Conservation (phyloP, 2,329 filamentous ascomycete species). For the Tothia fuscella region DNA sequence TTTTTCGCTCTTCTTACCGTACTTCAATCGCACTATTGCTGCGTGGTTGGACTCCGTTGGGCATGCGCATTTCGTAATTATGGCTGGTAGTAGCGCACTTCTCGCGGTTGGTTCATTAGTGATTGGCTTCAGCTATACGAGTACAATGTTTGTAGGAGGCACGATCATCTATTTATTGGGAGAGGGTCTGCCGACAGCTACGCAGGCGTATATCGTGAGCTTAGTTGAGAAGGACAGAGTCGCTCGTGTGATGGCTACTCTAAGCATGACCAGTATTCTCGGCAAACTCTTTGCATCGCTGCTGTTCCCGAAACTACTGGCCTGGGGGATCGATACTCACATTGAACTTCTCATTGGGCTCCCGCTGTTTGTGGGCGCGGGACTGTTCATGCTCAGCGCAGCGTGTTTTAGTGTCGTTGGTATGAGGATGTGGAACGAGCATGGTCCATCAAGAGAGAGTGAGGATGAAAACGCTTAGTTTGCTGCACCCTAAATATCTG, state of each 20-base stretch:
- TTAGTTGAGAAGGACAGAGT: slow-evolving; percentile 10
- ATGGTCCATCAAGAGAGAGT: too few species aligned
- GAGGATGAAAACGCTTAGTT: too few species aligned
- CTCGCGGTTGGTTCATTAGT: neutral
- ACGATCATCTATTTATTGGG: slow-evolving; percentile 9
- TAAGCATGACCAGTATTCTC: slow-evolving; percentile 9
- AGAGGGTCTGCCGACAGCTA: slow-evolving; percentile 10
- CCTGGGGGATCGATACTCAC: slow-evolving; percentile 8
- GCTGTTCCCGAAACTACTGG: slow-evolving; percentile 10
- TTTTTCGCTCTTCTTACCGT: slow-evolving; percentile 8
- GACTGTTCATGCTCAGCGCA: slow-evolving; percentile 8
- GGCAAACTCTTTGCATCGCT: slow-evolving; percentile 8
- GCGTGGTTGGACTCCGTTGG: neutral
- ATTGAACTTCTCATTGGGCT: slow-evolving; percentile 4
- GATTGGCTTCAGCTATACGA: slow-evolving; percentile 3
- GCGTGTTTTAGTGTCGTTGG: slow-evolving; percentile 7
- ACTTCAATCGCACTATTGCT: neutral
- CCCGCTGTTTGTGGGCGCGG: slow-evolving; percentile 11
- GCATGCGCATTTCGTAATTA: slow-evolving; percentile 4
- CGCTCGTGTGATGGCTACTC: slow-evolving; percentile 9
- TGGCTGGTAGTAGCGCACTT: neutral
- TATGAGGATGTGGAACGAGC: neutral
- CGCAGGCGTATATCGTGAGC: slow-evolving; percentile 11
- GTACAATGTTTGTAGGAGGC: neutral
- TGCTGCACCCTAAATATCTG: too few species aligned